Base-by-base conservation (phyloP, 2,329 filamentous ascomycete species). In the Aspergillus aculeatus region DNA sequence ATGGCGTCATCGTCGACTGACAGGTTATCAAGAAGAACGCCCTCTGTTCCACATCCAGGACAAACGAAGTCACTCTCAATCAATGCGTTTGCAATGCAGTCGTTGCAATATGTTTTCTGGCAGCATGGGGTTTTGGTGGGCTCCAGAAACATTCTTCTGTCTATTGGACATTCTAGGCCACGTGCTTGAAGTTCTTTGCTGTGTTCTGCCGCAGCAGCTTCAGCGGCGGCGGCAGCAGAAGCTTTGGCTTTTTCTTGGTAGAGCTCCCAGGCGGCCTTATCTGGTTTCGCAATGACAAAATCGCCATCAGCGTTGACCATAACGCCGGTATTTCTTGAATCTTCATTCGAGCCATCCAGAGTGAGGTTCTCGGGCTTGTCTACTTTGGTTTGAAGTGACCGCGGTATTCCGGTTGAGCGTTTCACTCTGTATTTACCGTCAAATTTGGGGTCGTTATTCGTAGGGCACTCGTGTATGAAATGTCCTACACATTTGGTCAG, bases 91-190 rank as follows among this genome's bases (percentile, higher is more conserved):
- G 95, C 96, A 80, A 99, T 97, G 89, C 95, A 99, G 77, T 97
- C 92, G 86, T 95, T 95, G 85, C 95, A 99, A 84, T 96, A 99
- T 75, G 93, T 97, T 85, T 90, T 96, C 81, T 90, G 86, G 84
- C 95, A 99, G 86, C 95, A 99, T 68, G 95, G 94, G 74, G 95
- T 98, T 86, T 96, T 96, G 84, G 96, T 95, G 85, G 95, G 94
- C 77, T 97, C 92, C 87, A 96, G 89, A 81, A 98, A 97, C 85
- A 96, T 89, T 79, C 91, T 93, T 81, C 96, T 96, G 87, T 98
- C 95, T 83, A 98, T 90, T 66, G 92, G 85, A 83, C 95, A 99
- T 78, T 95, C 89, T 74, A 99, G 82, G 67, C 94, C 94, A 71
- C 86, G 89, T 77, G 95, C 90, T 79, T 92, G 89, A 69, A 96